Base-by-base conservation (phyloP, 129 eudicot genomes). In the Calendula officinalis region DNA sequence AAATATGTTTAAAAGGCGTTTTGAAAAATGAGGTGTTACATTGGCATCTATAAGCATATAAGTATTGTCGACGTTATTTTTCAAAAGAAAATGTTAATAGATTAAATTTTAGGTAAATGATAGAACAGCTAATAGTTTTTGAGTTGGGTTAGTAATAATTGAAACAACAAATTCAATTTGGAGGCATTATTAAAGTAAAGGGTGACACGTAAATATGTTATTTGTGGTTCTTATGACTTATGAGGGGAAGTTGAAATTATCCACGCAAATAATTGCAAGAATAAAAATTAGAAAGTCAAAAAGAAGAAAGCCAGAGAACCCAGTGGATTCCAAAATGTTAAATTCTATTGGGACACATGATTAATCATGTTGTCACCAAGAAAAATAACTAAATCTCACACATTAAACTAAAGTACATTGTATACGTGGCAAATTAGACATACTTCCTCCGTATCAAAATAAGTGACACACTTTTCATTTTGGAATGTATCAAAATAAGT, bases 181-280 rank as follows among this genome's bases (percentile, higher is more conserved):
- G 39, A 10, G 14, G 16, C 58, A 56, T 46, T 15, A 66, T 37
- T 66, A 6, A 5, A 39, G 67, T 37, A 8, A 32, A 36, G 15
- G n/a, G 51, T 58, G 75, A 69, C 67, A 58, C 66, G 66, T 57
- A 48, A 7, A 17, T 46, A 57, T 58, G 5, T 37, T 17, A 59
- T 42, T n/a, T 70, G 51, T 50, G 67, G 49, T 47, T 59, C 60
- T 60, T 53, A 52, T 52, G 7, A 16, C 17, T 15, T 5, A 17
- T 7, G 4, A 7, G 8, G 14, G n/a, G n/a, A n/a, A 55, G 45
- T 55, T 68, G 41, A 66, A 52, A 16, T 52, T 0, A 38, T 16
- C 39, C 32, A 51, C 12, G 30, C 9, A 51, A 66, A 66, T 66
- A 52, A 66, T 66, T 66, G 61, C 61, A 38, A 22, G 39, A 66